phyloP scores from a whole-genome alignment of 805 yeast genomes.

The Yarrowia sp. region DNA sequence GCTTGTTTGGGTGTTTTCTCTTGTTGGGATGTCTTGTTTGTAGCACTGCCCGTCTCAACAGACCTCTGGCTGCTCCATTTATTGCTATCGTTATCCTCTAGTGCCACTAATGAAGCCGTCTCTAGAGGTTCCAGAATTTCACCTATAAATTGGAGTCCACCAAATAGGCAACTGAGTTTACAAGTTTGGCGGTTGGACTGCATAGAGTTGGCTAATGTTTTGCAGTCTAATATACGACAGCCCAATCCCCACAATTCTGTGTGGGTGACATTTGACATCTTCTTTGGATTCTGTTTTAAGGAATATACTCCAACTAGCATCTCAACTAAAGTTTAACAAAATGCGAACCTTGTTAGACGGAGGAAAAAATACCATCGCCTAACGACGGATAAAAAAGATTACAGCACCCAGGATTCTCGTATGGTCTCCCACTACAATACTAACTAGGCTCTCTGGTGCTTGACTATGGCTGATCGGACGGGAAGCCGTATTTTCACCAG shows the following conservation, averaged over 20 bases:
- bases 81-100: background rate
- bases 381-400: no score
- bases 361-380: background rate
- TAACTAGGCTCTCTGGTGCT: constrained; percentile 27
- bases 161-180: background rate
- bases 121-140: background rate
- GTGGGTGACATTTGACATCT: no score
- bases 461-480: constrained; percentile 27
- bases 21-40: background rate
- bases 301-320: background rate
- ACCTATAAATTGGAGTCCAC: background rate
- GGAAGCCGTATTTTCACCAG: constrained; percentile 27
- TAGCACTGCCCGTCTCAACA: background rate
- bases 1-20: background rate
- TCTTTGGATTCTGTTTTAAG: background rate
- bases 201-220: background rate
- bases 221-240: background rate
- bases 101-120: background rate
- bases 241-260: no score
- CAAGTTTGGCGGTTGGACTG: background rate
- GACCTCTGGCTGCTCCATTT: background rate
- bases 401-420: constrained; percentile 27
- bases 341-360: background rate
- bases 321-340: background rate
- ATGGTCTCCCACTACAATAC: constrained; percentile 27